Evolutionary conservation across 768 basidiomycete genomes (phyloP).

Genomic region (Lactifluus pinguis): DNA sequence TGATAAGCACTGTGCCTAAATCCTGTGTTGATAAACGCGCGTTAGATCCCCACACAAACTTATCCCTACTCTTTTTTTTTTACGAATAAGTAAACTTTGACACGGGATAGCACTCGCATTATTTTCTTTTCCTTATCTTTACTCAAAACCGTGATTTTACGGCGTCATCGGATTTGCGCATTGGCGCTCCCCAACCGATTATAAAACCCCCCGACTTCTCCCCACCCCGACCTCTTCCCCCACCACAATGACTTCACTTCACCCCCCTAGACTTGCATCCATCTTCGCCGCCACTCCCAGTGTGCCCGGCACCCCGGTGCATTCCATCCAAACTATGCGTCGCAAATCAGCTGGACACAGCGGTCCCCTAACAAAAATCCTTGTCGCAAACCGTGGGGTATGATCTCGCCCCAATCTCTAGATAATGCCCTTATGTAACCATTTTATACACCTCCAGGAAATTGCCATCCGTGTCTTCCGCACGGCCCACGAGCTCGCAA

Average conservation of each 20-base stretch:
- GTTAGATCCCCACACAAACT: not conserved
- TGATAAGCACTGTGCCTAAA: not conserved
- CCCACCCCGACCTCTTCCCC: conserved; percentile 1
- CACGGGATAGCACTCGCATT: not conserved
- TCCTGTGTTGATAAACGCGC: not conserved
- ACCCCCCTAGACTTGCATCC: conserved; percentile 64
- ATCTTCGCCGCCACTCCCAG: conserved; percentile 70
- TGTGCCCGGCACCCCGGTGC: conserved; percentile 76
- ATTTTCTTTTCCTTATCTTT: not conserved
- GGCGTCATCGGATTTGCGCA: not conserved
- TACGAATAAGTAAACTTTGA: not conserved
- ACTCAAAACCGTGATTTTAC: not conserved
- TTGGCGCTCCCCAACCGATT: conserved; percentile 4
- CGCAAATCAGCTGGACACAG: conserved; percentile 86
- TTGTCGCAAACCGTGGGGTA: conserved; percentile 89
- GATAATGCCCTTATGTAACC: not conserved
- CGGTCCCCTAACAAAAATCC: conserved; percentile 83
- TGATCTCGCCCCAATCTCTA: conserved; percentile 25
- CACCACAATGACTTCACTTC: conserved; percentile 30
- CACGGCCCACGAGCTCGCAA: conserved; percentile 95
- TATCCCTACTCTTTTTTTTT: not conserved
- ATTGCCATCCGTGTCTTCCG: conserved; percentile 98
- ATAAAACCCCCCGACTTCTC: conserved; percentile 6
- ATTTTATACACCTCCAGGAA: conserved; percentile 47
- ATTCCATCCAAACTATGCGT: conserved; percentile 86